A percentile compares a stretch with the other conserved stretches of the same genome.
Evolutionary conservation across 1,139 yeast species (phyloP).

Genomic region (Zygosaccharomyces sapae): DNA sequence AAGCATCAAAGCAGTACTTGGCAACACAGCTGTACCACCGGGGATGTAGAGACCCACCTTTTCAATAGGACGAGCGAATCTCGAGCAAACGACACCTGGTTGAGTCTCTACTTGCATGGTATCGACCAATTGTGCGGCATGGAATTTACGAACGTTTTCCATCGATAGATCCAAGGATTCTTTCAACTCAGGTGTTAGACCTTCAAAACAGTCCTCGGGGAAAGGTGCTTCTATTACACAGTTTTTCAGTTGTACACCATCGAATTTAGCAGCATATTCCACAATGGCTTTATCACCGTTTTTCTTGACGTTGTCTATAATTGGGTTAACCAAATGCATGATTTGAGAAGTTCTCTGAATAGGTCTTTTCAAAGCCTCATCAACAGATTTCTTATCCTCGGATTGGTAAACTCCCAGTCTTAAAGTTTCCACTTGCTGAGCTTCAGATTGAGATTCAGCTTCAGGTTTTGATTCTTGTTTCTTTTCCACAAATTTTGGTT

Average conservation of each 20-base stretch:
- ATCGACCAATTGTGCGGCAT: slow-evolving; percentile 78
- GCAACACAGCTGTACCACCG: slow-evolving; percentile 97
- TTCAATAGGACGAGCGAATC: slow-evolving; percentile 93
- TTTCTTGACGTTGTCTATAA: slow-evolving; percentile 67
- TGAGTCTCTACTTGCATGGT: slow-evolving; percentile 84
- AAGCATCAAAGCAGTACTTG: slow-evolving; percentile 95
- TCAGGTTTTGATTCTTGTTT: slow-evolving; percentile 27
- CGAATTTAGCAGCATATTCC: slow-evolving; percentile 86
- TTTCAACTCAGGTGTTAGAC: slow-evolving; percentile 70
- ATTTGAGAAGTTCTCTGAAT: slow-evolving; percentile 87
- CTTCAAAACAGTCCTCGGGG: slow-evolving; percentile 57
- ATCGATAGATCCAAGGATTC: slow-evolving; percentile 86
- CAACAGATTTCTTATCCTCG: slow-evolving; percentile 44
- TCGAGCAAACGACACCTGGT: slow-evolving; percentile 89
- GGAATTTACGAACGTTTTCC: slow-evolving; percentile 85
- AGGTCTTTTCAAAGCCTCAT: slow-evolving; percentile 73
- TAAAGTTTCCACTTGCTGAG: slow-evolving; percentile 41
- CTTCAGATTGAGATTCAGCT: slow-evolving; percentile 23
- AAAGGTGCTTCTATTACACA: slow-evolving; percentile 89
- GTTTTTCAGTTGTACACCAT: slow-evolving; percentile 63
- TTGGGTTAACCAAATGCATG: slow-evolving; percentile 88
- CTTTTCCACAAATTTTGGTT: slow-evolving; percentile 57
- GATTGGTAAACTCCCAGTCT: slow-evolving; percentile 60
- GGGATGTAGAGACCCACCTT: slow-evolving; percentile 94
- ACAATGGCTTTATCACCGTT: slow-evolving; percentile 83